Conservation (phyloP, 768 basidiomycete genomes). For the Pilatotrama ljubarskyi region DNA sequence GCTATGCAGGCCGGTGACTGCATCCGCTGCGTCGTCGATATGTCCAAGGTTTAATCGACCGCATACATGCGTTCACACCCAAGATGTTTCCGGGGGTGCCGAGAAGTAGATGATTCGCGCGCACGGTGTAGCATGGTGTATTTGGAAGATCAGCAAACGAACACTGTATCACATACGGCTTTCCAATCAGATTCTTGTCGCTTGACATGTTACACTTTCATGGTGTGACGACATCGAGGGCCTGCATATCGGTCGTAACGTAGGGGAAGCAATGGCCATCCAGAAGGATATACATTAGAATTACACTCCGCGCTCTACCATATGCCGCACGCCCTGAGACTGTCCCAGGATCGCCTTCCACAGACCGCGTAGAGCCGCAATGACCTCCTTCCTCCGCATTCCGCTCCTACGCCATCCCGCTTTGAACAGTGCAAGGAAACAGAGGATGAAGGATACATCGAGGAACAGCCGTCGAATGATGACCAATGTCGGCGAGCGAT, state of each 20-base stretch:
- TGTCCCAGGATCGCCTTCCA: slow-evolving; percentile 72
- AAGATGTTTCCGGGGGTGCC: background rate
- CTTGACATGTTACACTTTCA: background rate
- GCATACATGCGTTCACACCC: background rate
- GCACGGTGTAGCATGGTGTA: slow-evolving; percentile 13
- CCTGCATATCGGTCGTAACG: slow-evolving; percentile 1
- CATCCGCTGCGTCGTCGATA: slow-evolving; percentile 94
- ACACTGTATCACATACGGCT: slow-evolving; percentile 13
- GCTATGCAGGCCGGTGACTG: slow-evolving; percentile 70
- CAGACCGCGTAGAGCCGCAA: slow-evolving; percentile 59
- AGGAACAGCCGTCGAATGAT: slow-evolving; percentile 74
- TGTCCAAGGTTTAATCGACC: slow-evolving; percentile 40
- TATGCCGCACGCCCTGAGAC: slow-evolving; percentile 37
- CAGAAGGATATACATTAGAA: background rate
- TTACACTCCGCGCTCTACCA: slow-evolving; percentile 48
- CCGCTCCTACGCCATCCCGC: slow-evolving; percentile 68
- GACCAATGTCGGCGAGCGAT: slow-evolving; percentile 63
- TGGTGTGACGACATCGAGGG: background rate
- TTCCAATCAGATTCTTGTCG: background rate
- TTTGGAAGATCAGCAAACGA: slow-evolving; percentile 3
- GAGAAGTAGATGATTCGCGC: background rate
- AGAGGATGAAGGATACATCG: slow-evolving; percentile 74
- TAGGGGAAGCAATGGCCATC: background rate
- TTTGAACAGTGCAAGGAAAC: slow-evolving; percentile 58
- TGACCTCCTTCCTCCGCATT: slow-evolving; percentile 67